Evolutionary conservation across 2,329 filamentous ascomycete genomes (phyloP).

Genomic region (Penicillium sp.): DNA sequence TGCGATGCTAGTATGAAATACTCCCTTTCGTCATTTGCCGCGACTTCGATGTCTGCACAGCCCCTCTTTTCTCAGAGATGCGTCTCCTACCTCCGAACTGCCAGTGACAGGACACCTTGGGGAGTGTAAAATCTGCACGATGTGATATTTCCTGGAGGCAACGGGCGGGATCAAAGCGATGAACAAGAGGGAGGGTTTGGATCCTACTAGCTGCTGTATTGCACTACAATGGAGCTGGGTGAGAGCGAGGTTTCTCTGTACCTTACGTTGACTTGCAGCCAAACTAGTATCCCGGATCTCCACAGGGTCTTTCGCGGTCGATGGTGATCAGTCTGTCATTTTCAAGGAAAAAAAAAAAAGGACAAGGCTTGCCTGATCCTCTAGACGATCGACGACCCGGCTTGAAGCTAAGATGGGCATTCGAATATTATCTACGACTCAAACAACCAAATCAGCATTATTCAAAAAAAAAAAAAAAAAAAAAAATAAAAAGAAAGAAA

Average conservation of each 20-base stretch:
- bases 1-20: too few relatives aligned
- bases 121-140: conserved; percentile 1
- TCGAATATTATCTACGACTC: too few relatives aligned
- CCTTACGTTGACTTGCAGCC: conserved; percentile 18
- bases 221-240: conserved; percentile 10
- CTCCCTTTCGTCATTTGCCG: too few relatives aligned
- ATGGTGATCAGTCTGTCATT: background rate
- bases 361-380: background rate
- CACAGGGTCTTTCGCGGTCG: background rate
- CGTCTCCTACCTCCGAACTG: too few relatives aligned
- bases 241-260: conserved; percentile 13
- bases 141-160: conserved; percentile 5
- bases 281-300: background rate
- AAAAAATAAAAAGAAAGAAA: too few relatives aligned
- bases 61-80: too few relatives aligned
- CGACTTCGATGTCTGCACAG: too few relatives aligned
- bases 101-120: background rate
- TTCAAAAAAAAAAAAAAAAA: too few relatives aligned
- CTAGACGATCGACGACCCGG: too few relatives aligned
- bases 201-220: background rate
- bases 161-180: conserved; percentile 8
- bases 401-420: too few relatives aligned
- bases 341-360: background rate
- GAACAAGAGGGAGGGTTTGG: conserved; percentile 4
- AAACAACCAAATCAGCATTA: too few relatives aligned